Evolutionary conservation across 352 stramenopile species (phyloP), one percentile per base, ranked within the genome.

Genomic region (Pythium sukuiense): DNA sequence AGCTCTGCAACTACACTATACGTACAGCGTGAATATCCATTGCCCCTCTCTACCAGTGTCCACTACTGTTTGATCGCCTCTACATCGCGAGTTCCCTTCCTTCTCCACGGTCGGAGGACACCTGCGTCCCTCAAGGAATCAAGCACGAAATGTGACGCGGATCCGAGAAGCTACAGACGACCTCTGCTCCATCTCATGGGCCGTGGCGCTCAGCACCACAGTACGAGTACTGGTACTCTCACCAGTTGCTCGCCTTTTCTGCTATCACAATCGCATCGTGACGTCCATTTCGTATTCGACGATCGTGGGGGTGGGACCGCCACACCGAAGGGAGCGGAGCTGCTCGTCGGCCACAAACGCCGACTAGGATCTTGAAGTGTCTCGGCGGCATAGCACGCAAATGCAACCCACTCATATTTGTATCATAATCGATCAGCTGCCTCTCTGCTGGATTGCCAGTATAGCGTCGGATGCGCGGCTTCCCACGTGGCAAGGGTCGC

Each of bases 321-420:
- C 45, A 24, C n/a, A 52, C 45, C 45, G 45, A 52, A 48, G 39
- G 20, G 39, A 48, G 45, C n/a, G 20, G 45, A 43, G 35, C 35
- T 12, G 35, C 35, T 43, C 45, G 18, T 16, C n/a, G 45, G 45
- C 45, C 45, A 52, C 45, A 52, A 8, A 27, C 45, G n/a, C 20
- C n/a, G 45, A 52, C 45, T 18, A 52, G n/a, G 45, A 52, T 52
- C n/a, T 52, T 52, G 45, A 52, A 52, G 45, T 52, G 45, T 52
- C 45, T 52, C 45, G 45, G 45, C 6, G 7, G 20, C 45, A 52
- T 49, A 49, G 18, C 41, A 24, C 18, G 41, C 41, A 30, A 52
- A 29, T 14, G 45, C 45, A n/a, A 52, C 29, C 45, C 45, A 52
- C 45, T 52, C 45, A 29, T 52, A 20, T 5, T 52, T 6, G 45